Conservation (phyloP, 371 early-diverging fungal species). For the Syncephalis plumigaleata region DNA sequence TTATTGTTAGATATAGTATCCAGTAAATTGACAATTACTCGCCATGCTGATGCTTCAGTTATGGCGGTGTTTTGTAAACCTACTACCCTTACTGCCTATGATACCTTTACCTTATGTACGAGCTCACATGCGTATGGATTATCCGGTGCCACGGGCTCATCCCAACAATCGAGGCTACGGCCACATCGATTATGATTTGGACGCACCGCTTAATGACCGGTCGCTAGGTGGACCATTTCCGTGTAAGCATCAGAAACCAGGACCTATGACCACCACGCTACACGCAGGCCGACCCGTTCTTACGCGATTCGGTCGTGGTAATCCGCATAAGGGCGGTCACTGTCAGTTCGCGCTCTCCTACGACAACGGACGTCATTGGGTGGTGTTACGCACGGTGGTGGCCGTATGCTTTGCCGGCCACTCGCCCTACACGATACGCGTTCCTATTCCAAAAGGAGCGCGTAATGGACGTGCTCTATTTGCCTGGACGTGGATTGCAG, state of each 20-base stretch:
- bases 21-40: no score
- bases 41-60: no score
- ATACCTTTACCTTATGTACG: no score
- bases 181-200: slow-evolving; percentile 11
- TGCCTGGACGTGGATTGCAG: slow-evolving; percentile 42
- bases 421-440: slow-evolving; percentile 10
- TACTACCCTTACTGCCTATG: no score
- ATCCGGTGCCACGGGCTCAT: no score
- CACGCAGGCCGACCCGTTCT: slow-evolving; percentile 20
- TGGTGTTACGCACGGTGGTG: slow-evolving; percentile 27
- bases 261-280: slow-evolving; percentile 10
- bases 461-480: slow-evolving; percentile 24
- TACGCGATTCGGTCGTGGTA: slow-evolving; percentile 14
- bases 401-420: slow-evolving; percentile 19
- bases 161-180: background rate
- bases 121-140: no score
- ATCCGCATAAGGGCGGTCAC: slow-evolving; percentile 30
- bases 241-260: slow-evolving; percentile 5
- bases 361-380: slow-evolving; percentile 30
- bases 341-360: slow-evolving; percentile 42
- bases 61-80: no score
- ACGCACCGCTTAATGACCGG: slow-evolving; percentile 5
- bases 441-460: slow-evolving; percentile 23
- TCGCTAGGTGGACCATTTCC: slow-evolving; percentile 1
- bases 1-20: no score